Conservation (phyloP, 2,329 filamentous ascomycete genomes). For the Penicillium paneum region DNA sequence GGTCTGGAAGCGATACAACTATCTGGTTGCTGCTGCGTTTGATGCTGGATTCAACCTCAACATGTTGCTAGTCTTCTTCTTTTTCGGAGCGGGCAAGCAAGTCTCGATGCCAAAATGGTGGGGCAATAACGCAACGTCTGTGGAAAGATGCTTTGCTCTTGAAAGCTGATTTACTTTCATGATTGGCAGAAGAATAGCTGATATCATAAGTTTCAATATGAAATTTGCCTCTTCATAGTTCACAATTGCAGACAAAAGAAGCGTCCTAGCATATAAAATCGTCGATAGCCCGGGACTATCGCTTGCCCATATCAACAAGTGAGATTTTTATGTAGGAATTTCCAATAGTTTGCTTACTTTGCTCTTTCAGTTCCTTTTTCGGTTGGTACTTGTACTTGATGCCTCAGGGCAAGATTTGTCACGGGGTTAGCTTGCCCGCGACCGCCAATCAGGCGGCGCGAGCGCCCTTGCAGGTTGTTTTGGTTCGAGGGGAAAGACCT, state of each 20-base stretch:
- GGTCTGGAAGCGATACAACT: constrained; percentile 60
- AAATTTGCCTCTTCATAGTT: background rate
- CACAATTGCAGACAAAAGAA: background rate
- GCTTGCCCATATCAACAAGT: background rate
- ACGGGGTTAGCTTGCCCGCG: constrained; percentile 9
- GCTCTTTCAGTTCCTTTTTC: background rate
- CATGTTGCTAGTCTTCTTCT: constrained; percentile 60
- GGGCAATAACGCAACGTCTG: constrained; percentile 55
- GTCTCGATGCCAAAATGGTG: constrained; percentile 63
- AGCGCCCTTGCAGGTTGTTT: constrained; percentile 25
- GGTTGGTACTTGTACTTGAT: background rate
- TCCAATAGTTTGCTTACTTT: background rate
- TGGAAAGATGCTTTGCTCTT: constrained; percentile 59
- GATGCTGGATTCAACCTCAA: constrained; percentile 63
- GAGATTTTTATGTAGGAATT: background rate
- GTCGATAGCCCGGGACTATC: background rate
- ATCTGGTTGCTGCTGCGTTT: constrained; percentile 59
- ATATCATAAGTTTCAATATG: background rate
- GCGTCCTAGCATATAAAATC: background rate
- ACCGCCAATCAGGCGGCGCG: constrained; percentile 20
- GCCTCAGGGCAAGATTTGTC: constrained; percentile 19
- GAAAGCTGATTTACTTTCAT: constrained; percentile 14
- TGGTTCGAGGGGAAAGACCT: constrained; percentile 21
- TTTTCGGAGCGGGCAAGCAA: constrained; percentile 56
- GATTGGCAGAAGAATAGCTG: background rate